Conservation (phyloP, 2,329 filamentous ascomycete genomes). For the Penicillium sp. region DNA sequence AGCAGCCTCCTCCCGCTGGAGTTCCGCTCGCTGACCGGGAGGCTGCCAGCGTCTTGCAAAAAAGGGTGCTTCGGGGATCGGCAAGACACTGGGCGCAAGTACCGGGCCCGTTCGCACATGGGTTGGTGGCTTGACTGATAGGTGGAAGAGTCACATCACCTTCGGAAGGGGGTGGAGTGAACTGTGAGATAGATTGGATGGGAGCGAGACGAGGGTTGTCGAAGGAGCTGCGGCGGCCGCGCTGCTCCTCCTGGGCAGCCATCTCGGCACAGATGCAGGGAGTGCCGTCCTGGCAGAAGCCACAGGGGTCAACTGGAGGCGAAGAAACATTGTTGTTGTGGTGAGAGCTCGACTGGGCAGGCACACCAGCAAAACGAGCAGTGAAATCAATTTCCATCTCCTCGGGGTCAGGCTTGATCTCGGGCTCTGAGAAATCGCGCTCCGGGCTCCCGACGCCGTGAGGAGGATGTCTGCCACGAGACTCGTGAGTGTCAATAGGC, state of each 20-base stretch:
- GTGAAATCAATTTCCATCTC: conserved; percentile 75
- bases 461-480: conserved; percentile 38
- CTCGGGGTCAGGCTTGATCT: conserved; percentile 47
- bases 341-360: conserved; percentile 19
- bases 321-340: conserved; percentile 30
- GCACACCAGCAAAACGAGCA: conserved; percentile 57
- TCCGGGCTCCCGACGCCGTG: conserved; percentile 46
- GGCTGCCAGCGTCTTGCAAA: conserved; percentile 78
- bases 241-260: conserved; percentile 45
- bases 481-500: conserved; percentile 40
- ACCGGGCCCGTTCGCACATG: conserved; percentile 68
- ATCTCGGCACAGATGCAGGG: conserved; percentile 79
- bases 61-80: conserved; percentile 77
- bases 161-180: conserved; percentile 55
- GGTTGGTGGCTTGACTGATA: conserved; percentile 39
- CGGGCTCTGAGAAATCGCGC: conserved; percentile 53
- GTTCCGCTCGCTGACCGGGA: conserved; percentile 43
- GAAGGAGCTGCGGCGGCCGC: conserved; percentile 46
- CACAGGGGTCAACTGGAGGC: conserved; percentile 66
- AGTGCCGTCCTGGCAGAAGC: conserved; percentile 79
- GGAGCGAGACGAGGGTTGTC: conserved; percentile 45
- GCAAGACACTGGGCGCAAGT: conserved; percentile 76
- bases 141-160: conserved; percentile 53
- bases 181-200: conserved; percentile 48
- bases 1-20: conserved; percentile 56